Conservation (phyloP, 1,284 basidiomycete species). For the Peniophora sp. region DNA sequence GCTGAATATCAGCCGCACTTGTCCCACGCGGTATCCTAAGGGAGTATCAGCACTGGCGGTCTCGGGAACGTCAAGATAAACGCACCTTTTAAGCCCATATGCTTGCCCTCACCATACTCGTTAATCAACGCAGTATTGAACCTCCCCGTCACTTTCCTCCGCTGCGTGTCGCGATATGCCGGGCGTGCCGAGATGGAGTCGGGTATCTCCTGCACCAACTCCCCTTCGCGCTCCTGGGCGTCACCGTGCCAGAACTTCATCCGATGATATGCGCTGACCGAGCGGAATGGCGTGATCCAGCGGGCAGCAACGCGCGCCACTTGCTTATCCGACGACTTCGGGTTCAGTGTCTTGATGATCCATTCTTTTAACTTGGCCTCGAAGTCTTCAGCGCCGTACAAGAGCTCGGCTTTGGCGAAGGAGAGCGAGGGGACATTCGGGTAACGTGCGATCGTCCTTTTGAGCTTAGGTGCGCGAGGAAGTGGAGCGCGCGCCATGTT, state of each 20-base stretch:
- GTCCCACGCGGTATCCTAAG: background rate
- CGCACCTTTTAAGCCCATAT: background rate
- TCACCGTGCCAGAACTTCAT: slow-evolving; percentile 1
- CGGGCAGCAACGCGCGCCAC: background rate
- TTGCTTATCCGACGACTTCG: background rate
- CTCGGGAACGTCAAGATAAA: background rate
- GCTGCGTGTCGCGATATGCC: background rate
- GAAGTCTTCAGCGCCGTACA: slow-evolving; percentile 7
- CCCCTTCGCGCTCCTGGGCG: background rate
- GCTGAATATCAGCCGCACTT: background rate
- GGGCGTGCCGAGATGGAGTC: background rate
- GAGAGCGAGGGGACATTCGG: background rate
- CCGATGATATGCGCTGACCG: background rate
- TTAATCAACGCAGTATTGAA: background rate
- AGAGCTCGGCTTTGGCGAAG: background rate
- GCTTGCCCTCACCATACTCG: background rate
- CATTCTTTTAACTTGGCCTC: slow-evolving; percentile 3
- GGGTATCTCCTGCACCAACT: background rate
- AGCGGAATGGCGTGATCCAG: background rate
- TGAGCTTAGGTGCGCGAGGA: background rate
- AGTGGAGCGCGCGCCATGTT: background rate
- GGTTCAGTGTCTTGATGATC: background rate
- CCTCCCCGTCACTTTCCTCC: background rate
- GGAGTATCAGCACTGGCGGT: background rate
- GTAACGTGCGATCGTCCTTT: background rate